phyloP scores from a whole-genome alignment of 73 alveolate species.

The Paramecium primaurelia region DNA sequence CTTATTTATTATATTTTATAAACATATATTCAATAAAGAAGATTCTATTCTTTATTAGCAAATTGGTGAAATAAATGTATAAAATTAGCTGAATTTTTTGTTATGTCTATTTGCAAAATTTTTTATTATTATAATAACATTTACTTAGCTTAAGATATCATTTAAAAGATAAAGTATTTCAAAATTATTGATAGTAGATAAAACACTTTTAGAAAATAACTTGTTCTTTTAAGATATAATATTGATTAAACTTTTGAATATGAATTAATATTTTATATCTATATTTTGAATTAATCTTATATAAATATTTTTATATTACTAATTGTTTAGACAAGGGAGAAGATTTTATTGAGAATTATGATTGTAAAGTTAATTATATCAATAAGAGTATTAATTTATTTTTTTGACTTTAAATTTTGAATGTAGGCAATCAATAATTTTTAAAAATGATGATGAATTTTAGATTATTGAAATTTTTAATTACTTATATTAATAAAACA shows the following conservation, averaged over 20 bases:
- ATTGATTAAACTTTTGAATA: constrained; percentile 64
- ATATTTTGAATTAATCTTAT: too few relatives aligned
- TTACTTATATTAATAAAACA: too few relatives aligned
- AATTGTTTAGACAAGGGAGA: not conserved
- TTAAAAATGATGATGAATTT: not conserved
- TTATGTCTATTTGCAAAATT: too few relatives aligned
- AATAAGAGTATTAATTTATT: not conserved
- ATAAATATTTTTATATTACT: not conserved
- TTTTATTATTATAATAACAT: too few relatives aligned
- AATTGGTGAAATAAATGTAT: too few relatives aligned
- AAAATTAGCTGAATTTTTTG: too few relatives aligned
- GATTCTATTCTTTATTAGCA: too few relatives aligned
- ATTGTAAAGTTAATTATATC: not conserved
- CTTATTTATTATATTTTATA: too few relatives aligned
- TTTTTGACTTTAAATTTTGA: not conserved
- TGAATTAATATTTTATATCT: not conserved
- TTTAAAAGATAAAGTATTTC: constrained; percentile 81
- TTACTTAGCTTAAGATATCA: constrained; percentile 71
- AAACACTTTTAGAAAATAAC: constrained; percentile 58
- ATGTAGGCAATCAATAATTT: too few relatives aligned
- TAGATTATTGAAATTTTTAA: too few relatives aligned
- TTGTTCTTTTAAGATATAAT: constrained; percentile 61
- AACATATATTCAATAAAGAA: too few relatives aligned
- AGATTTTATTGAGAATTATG: not conserved
- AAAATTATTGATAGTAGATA: constrained; percentile 79